These are phyloP conservation scores for Solanum hybrid DNA, from an alignment of 305 asterid genomes.

Conservation along the genomic window DNA sequence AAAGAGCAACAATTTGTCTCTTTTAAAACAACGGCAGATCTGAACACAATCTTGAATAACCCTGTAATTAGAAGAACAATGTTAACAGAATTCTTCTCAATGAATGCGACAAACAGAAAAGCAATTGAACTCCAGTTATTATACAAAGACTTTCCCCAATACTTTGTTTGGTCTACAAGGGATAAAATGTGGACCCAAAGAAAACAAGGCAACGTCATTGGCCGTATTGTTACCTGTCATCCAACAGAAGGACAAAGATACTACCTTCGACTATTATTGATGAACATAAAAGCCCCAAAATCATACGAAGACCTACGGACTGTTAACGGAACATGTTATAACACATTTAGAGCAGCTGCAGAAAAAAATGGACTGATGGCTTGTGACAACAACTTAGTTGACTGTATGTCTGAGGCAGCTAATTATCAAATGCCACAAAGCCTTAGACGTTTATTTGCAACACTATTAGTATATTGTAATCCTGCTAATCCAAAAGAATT, in stretches of 20 bases:
- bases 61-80: background rate
- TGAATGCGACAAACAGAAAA: background rate
- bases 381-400: background rate
- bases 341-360: background rate
- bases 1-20: background rate
- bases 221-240: background rate
- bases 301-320: too few species aligned
- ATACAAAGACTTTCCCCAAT: background rate
- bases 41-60: background rate
- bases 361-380: background rate
- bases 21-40: background rate
- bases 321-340: too few species aligned
- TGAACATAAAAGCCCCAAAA: background rate
- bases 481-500: background rate
- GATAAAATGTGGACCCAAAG: background rate
- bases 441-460: background rate
- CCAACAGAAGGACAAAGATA: background rate
- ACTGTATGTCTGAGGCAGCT: background rate
- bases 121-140: too few species aligned
- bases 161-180: background rate
- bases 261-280: too few species aligned
- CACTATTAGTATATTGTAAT: background rate
- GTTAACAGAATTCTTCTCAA: background rate
- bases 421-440: background rate
- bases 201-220: background rate